phyloP scores from a whole-genome alignment of 805 yeast genomes.

The Nematodospora valgi region DNA sequence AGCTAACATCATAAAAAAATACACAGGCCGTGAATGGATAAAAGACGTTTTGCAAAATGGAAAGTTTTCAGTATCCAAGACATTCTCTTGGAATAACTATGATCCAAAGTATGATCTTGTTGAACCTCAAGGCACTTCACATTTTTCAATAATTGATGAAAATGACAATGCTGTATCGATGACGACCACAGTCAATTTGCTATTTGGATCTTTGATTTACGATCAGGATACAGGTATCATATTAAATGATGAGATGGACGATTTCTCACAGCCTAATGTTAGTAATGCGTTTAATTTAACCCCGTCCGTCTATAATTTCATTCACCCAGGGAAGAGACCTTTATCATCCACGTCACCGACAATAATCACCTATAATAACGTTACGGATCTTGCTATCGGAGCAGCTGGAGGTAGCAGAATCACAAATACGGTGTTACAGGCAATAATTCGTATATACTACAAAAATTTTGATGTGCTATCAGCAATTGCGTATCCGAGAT shows the following conservation, averaged over 20 bases:
- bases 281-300: constrained; percentile 75
- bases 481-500: constrained; percentile 72
- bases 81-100: constrained; percentile 70
- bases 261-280: constrained; percentile 70
- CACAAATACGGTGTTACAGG: constrained; percentile 78
- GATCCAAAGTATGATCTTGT: constrained; percentile 73
- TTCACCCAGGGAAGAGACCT: constrained; percentile 77
- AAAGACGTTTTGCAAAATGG: constrained; percentile 34
- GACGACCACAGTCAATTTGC: constrained; percentile 83
- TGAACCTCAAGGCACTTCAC: constrained; percentile 91
- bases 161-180: constrained; percentile 76
- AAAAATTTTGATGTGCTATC: constrained; percentile 59
- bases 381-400: constrained; percentile 70
- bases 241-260: constrained; percentile 92
- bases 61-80: constrained; percentile 52
- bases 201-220: constrained; percentile 79
- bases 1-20: constrained; percentile 39
- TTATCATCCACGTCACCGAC: constrained; percentile 81
- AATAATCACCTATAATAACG: constrained; percentile 45
- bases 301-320: constrained; percentile 78
- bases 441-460: constrained; percentile 63
- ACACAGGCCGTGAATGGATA: constrained; percentile 58
- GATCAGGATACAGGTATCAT: constrained; percentile 81
- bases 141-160: constrained; percentile 74
- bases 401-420: constrained; percentile 95